Evolutionary conservation across 1,284 basidiomycete genomes (phyloP), one percentile per base, ranked within the genome.

Genomic region (Marasmius fiardii): DNA sequence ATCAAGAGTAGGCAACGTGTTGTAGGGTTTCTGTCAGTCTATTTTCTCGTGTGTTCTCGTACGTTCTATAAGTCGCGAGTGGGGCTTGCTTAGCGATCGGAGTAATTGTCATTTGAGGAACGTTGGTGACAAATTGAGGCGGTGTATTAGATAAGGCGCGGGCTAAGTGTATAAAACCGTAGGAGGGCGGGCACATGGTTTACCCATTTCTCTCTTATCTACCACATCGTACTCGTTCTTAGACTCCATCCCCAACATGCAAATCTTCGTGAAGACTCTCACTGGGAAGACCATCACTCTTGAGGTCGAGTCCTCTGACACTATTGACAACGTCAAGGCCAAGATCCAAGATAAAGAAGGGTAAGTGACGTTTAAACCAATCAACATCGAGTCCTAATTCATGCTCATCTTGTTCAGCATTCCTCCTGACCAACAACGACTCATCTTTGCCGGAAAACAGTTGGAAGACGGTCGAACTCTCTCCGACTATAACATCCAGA

Each of bases 221-320:
- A 52, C 51, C 39, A 52, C 41, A 43, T 52, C 21, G 21, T 21
- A 39, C 50, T 20, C 49, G 28, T 10, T 31, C 10, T 31, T 31
- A 31, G 5, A 31, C 10, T 10, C 49, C 37, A 47, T 53, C 37
- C 24, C 50, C 58, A 71, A 35, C 65, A 92, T 92, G 90, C 90
- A 92, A 75, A 92, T 92, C 68, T 92, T 92, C 68, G 89, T 92
- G 14, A 92, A 92, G 75, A 88, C 84, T 62, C 82, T 95, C 61
- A 95, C 93, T 54, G 93, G 92, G 64, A 94, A 93, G 82, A 91
- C 91, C 66, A 93, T 93, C 79, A 92, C 90, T 59, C 85, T 92
- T 63, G 90, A 92, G 80, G 90, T 92, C 56, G 90, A 92, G 76
- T 90, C 88, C 47, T 88, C 85, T 23, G 90, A 92, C 74, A 92